These are phyloP conservation scores for Exophiala sp. DNA, from an alignment of 2,329 filamentous ascomycete species.

Conservation along the genomic window DNA sequence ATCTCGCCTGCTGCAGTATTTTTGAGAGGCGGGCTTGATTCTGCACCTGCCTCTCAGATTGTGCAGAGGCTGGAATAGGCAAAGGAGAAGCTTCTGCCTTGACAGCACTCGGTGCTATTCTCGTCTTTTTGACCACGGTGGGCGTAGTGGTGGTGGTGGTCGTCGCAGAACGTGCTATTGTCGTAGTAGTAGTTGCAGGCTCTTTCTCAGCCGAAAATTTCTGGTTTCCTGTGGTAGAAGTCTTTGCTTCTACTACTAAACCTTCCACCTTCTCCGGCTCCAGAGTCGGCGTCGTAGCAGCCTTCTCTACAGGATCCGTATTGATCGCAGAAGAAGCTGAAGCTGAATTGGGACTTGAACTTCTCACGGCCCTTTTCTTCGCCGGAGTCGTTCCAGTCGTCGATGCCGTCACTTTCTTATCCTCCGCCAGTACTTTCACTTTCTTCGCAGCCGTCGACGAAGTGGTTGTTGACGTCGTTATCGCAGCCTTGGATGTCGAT, in stretches of 20 bases:
- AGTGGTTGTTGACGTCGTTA: not conserved
- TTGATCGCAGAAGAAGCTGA: not conserved
- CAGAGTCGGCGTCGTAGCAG: too few species aligned
- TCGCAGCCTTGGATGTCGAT: not conserved
- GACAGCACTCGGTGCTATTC: not conserved
- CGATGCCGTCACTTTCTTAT: not conserved
- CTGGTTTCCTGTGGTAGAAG: not conserved
- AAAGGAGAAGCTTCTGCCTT: too few species aligned
- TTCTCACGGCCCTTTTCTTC: slow-evolving; percentile 1
- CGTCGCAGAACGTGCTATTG: not conserved
- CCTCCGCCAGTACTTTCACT: not conserved
- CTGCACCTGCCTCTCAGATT: too few species aligned
- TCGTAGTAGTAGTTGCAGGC: not conserved
- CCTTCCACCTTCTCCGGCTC: not conserved
- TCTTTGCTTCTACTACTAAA: not conserved
- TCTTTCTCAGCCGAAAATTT: not conserved
- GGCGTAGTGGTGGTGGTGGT: not conserved
- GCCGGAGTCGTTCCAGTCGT: not conserved
- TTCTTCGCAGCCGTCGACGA: not conserved
- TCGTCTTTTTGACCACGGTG: not conserved
- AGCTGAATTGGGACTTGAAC: not conserved
- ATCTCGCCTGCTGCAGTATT: slow-evolving; percentile 16
- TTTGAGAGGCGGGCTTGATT: not conserved
- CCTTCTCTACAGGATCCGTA: too few species aligned
- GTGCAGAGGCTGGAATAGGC: too few species aligned